Evolutionary conservation across 495 filamentous ascomycete species (phyloP).

Genomic region (Hypoxylon trugodes): DNA sequence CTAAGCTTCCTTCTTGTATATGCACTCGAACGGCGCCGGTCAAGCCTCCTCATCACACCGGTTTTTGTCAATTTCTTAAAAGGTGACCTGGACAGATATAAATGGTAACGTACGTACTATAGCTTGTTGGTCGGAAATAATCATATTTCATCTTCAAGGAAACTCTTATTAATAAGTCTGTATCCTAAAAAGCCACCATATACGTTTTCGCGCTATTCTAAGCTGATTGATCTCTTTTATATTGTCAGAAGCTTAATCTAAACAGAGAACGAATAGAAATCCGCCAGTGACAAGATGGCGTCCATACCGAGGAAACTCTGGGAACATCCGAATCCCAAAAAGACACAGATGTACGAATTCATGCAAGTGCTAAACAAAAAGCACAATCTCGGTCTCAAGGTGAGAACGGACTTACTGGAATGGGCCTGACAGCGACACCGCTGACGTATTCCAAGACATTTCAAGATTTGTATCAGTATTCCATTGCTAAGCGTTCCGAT

Average conservation of each 20-base stretch:
- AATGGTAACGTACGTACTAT: no score
- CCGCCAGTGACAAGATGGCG: slow-evolving; percentile 9
- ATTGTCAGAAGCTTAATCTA: slow-evolving; percentile 2
- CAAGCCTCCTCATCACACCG: no score
- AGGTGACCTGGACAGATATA: no score
- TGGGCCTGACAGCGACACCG: neutral
- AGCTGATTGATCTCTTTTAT: neutral
- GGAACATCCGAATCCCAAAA: slow-evolving; percentile 64
- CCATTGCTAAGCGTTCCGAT: slow-evolving; percentile 63
- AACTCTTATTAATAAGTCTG: no score
- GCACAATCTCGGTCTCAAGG: slow-evolving; percentile 53
- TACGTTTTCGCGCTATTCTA: no score
- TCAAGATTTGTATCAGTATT: slow-evolving; percentile 70
- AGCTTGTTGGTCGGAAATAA: no score
- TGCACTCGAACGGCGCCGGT: no score
- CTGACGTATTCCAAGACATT: slow-evolving; percentile 59
- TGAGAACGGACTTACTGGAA: slow-evolving; percentile 29
- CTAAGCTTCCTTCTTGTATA: no score
- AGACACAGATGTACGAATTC: slow-evolving; percentile 61
- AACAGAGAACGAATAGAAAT: neutral
- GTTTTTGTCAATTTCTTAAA: no score
- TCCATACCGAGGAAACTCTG: slow-evolving; percentile 61
- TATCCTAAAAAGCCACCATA: no score
- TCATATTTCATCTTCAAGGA: no score
- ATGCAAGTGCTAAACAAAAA: slow-evolving; percentile 59